Conservation (phyloP, 129 eudicot genomes). For the Chrysanthemum seticuspe region DNA sequence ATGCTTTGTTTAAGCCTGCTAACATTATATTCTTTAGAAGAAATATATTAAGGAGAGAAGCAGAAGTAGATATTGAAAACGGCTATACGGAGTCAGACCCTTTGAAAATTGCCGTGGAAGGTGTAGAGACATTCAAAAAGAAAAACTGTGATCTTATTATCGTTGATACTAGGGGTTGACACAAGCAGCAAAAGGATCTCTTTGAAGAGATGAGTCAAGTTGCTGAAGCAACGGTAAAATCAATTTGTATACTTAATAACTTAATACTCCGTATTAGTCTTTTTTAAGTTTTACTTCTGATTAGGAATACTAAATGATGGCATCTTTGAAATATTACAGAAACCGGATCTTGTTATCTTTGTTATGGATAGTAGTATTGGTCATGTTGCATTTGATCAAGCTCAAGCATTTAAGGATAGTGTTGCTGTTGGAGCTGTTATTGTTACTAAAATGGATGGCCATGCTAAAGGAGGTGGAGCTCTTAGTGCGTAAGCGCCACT, state of each 20-base stretch:
- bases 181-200: slow-evolving; percentile 85
- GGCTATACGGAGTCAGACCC: slow-evolving; percentile 97
- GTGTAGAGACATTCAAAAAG: no score
- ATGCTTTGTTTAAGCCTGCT: no score
- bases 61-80: no score
- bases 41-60: no score
- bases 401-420: slow-evolving; percentile 92
- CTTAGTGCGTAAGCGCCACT: slow-evolving; percentile 89
- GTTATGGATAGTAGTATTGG: slow-evolving; percentile 99
- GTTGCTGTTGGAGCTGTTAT: slow-evolving; percentile 99
- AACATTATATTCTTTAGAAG: no score
- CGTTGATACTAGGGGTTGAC: slow-evolving; percentile 96
- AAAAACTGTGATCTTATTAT: slow-evolving; percentile 82
- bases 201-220: slow-evolving; percentile 99
- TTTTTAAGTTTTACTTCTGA: background rate
- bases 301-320: background rate
- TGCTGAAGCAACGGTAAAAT: slow-evolving; percentile 81
- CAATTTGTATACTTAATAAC: slow-evolving; percentile 4
- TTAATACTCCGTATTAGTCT: background rate
- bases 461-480: slow-evolving; percentile 99
- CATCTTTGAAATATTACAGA: slow-evolving; percentile 45
- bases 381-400: slow-evolving; percentile 98
- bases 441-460: slow-evolving; percentile 96
- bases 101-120: slow-evolving; percentile 78
- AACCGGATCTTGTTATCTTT: slow-evolving; percentile 92